phyloP scores from a whole-genome alignment of 495 filamentous ascomycete species.

The Talaromyces liani region DNA sequence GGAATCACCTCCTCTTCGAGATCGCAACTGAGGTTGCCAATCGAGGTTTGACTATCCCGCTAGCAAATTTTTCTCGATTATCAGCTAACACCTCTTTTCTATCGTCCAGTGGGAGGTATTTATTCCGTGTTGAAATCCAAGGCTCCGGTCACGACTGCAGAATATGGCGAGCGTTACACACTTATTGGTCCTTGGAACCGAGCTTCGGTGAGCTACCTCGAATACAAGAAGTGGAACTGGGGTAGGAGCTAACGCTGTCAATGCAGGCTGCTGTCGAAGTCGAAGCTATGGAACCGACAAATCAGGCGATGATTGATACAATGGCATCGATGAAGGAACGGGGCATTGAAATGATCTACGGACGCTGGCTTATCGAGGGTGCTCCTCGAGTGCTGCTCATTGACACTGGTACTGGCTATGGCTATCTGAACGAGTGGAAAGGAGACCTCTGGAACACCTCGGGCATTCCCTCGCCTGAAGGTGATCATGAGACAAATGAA shows the following conservation, averaged over 20 bases:
- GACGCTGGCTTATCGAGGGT: conserved; percentile 95
- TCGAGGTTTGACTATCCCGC: conserved; percentile 52
- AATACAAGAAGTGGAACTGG: conserved; percentile 1
- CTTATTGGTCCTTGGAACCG: conserved; percentile 92
- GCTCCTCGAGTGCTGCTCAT: conserved; percentile 90
- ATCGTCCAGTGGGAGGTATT: conserved; percentile 76
- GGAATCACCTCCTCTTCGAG: conserved; percentile 85
- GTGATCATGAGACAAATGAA: conserved; percentile 93
- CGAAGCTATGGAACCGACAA: conserved; percentile 79
- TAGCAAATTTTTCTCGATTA: neutral
- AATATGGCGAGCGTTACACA: conserved; percentile 97
- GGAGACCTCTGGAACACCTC: conserved; percentile 87
- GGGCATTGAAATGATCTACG: conserved; percentile 85
- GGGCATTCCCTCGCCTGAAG: conserved; percentile 85
- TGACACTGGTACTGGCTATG: conserved; percentile 87
- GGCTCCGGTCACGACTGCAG: conserved; percentile 91
- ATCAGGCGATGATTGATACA: conserved; percentile 69
- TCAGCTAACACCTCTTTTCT: neutral
- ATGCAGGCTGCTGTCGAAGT: conserved; percentile 86
- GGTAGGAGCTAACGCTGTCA: neutral
- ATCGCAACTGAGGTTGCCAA: conserved; percentile 95
- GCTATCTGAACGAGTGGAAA: conserved; percentile 94
- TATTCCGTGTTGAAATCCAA: conserved; percentile 99
- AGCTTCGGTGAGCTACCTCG: conserved; percentile 56
- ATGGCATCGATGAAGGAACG: conserved; percentile 85